Evolutionary conservation across 2,329 filamentous ascomycete species (phyloP).

Genomic region (Hysterium pulicare): DNA sequence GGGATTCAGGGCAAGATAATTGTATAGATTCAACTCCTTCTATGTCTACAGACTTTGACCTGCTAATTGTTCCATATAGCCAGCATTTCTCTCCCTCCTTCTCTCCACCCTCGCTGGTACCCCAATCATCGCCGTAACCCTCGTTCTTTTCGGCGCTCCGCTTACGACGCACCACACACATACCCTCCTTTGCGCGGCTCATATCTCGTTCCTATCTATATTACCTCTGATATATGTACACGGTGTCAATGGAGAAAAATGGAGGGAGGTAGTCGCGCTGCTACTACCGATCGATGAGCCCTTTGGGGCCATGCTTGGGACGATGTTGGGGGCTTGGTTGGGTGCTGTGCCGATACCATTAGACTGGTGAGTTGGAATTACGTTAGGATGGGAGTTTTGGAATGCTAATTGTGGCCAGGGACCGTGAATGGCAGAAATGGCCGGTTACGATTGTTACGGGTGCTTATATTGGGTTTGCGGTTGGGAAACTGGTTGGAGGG

Average conservation of each 20-base stretch:
- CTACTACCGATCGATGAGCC: conserved; percentile 76
- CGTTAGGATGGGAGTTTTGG: background rate
- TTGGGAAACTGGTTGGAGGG: conserved; percentile 64
- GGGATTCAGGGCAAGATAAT: conserved; percentile 35
- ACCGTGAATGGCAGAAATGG: conserved; percentile 98
- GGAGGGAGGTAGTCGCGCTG: conserved; percentile 67
- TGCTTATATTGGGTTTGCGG: conserved; percentile 71
- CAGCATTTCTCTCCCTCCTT: conserved; percentile 66
- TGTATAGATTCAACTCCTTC: conserved; percentile 38
- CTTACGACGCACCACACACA: conserved; percentile 75
- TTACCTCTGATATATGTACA: conserved; percentile 83
- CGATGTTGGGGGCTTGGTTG: conserved; percentile 79
- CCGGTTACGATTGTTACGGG: conserved; percentile 87
- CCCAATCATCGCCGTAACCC: conserved; percentile 56
- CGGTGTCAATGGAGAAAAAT: conserved; percentile 69
- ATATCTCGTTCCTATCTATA: conserved; percentile 74
- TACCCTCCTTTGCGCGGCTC: conserved; percentile 75
- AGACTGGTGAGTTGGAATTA: conserved; percentile 64
- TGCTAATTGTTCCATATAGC: conserved; percentile 44
- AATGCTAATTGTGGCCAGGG: conserved; percentile 45
- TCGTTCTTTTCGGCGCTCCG: conserved; percentile 89
- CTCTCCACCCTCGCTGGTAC: conserved; percentile 55
- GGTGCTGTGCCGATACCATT: conserved; percentile 93
- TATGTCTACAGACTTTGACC: background rate
- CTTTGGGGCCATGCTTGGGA: conserved; percentile 78